Evolutionary conservation across 1,139 yeast species (phyloP).

Genomic region (Diutina rugosa): DNA sequence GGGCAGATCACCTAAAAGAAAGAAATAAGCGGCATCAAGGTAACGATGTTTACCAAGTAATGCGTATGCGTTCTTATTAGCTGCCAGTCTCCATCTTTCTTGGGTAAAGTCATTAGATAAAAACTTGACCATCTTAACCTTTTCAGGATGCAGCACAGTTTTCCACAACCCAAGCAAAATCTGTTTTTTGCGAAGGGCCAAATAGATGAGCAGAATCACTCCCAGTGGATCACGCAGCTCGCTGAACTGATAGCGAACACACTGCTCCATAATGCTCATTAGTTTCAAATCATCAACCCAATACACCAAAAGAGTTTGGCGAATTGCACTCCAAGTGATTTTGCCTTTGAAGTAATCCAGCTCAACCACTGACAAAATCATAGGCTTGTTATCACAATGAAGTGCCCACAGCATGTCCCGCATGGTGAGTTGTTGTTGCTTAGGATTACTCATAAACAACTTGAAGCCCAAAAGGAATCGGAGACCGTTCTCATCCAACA

Average conservation of each 20-base stretch:
- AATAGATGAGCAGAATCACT: constrained; percentile 56
- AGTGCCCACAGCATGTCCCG: constrained; percentile 84
- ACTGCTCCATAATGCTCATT: constrained; percentile 41
- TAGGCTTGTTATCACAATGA: constrained; percentile 67
- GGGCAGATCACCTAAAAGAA: constrained; percentile 65
- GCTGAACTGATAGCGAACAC: constrained; percentile 59
- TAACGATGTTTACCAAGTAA: constrained; percentile 78
- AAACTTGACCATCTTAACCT: constrained; percentile 66
- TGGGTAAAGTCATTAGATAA: constrained; percentile 63
- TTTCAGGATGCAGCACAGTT: constrained; percentile 67
- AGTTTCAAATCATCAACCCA: constrained; percentile 55
- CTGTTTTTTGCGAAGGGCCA: constrained; percentile 69
- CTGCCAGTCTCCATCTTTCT: constrained; percentile 76
- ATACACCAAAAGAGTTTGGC: constrained; percentile 52
- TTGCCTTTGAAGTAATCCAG: constrained; percentile 25
- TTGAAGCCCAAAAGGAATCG: constrained; percentile 64
- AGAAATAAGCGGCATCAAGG: constrained; percentile 81
- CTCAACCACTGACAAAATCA: constrained; percentile 45
- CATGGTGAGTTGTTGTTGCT: constrained; percentile 41
- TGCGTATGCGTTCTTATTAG: constrained; percentile 86
- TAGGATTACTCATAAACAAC: constrained; percentile 40
- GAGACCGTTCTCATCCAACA: constrained; percentile 62
- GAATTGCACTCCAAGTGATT: constrained; percentile 47
- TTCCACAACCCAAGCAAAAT: constrained; percentile 76
- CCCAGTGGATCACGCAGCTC: constrained; percentile 60